Base-by-base conservation (phyloP, 2,329 filamentous ascomycete genomes). In the Cercospora sesami region DNA sequence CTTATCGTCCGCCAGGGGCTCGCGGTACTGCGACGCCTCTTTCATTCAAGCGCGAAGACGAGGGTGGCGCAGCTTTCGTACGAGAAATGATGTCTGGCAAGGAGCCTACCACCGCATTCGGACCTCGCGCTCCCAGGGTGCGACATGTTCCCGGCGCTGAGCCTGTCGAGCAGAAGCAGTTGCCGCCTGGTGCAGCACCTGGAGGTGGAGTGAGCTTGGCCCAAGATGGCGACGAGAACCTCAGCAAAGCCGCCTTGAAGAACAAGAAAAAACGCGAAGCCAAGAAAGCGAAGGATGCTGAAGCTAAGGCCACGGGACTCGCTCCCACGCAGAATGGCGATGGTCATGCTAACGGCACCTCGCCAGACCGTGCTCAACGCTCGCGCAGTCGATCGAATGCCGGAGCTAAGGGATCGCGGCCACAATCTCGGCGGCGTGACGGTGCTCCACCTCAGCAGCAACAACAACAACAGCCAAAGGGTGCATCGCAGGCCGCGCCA, bases 231-330 rank as follows among this genome's bases (percentile, higher is more conserved):
- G 91, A 93, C 69, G 91, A 92, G 73, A 89, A 86, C 73, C 79
- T 95, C 69, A 94, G 91, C 70, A 96, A 95, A 83, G 88, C 91
- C 64, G 93, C 91, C 12, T 83, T 92, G 74, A 97, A 97, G 86
- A 97, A 97, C 83, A 98, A 98, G 88, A 98, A 98, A 88, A 98
- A 98, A 87, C 88, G 95, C 57, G 90, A 92, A 73, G 92, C 92
- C 73, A 97, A 96, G 86, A 98, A 97, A 82, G 87, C 87, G 62
- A 95, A 94, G 78, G 93, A 95, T 58, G 86, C 84, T 5, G 91
- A 92, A 18, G 88, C 87, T 60, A 89, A 89, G 73, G 81, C 83
- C 55, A 74, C 78, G 65, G 81, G 83, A 67, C 77, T 79, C 18
- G 83, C 83, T 65, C 81, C 75, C 80, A 81, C 69, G 78, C 84